Evolutionary conservation across 441 rosid genomes (phyloP).

Genomic region (Erysimum cheiri): DNA sequence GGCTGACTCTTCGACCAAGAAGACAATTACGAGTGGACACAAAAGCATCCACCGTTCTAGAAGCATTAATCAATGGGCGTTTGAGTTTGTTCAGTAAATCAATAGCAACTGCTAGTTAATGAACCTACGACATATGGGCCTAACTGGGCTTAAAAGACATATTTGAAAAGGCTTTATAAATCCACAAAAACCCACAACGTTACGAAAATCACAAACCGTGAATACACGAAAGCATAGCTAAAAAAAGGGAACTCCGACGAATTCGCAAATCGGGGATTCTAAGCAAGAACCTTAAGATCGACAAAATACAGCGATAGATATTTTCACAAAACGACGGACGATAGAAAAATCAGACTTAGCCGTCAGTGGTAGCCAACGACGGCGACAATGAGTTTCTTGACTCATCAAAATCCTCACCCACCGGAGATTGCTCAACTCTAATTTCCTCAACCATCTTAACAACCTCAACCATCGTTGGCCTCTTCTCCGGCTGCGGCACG

Average conservation of each 20-base stretch:
- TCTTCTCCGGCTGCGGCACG: constrained; percentile 72
- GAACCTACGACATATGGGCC: neutral
- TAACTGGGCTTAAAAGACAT: neutral
- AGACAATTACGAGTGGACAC: constrained; percentile 2
- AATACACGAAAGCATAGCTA: constrained; percentile 27
- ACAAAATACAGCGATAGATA: constrained; percentile 18
- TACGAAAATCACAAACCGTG: constrained; percentile 21
- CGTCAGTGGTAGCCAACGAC: constrained; percentile 85
- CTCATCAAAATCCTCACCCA: constrained; percentile 91
- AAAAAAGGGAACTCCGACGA: constrained; percentile 7
- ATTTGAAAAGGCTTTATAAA: constrained; percentile 13
- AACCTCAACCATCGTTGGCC: constrained; percentile 86
- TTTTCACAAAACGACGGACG: neutral
- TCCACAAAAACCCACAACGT: constrained; percentile 17
- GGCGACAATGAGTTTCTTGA: constrained; percentile 89
- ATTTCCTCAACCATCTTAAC: constrained; percentile 88
- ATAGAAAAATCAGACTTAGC: constrained; percentile 31
- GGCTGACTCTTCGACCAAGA: constrained; percentile 19
- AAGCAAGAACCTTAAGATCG: constrained; percentile 21
- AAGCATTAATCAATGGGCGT: constrained; percentile 10
- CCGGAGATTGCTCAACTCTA: constrained; percentile 91
- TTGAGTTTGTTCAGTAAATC: neutral
- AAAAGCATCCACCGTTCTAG: constrained; percentile 10
- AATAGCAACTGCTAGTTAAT: neutral
- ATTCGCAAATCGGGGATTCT: constrained; percentile 25